A percentile compares a stretch with the other conserved stretches of the same genome.
phyloP scores from a whole-genome alignment of 129 eudicot genomes.

The Mikania micrantha region DNA sequence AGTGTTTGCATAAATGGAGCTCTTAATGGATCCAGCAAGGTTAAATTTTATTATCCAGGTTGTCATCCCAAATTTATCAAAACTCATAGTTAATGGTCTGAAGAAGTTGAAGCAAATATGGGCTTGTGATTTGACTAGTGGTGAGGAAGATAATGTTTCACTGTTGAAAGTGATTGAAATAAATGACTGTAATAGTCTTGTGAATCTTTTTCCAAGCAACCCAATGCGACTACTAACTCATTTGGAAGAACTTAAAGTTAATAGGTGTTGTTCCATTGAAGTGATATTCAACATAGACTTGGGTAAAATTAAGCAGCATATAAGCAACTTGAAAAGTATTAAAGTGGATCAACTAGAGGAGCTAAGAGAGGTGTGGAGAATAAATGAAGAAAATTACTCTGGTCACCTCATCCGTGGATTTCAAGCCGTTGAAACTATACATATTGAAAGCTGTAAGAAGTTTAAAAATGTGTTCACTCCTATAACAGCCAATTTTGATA shows the following conservation, averaged over 20 bases:
- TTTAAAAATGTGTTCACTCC: background rate
- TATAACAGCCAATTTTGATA: background rate
- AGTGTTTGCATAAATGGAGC: too few relatives aligned
- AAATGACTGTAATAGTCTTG: background rate
- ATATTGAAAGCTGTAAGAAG: background rate
- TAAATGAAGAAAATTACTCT: background rate
- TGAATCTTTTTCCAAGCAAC: background rate
- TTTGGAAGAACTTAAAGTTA: background rate
- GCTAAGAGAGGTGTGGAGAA: slow-evolving; percentile 6
- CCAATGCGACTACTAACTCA: background rate
- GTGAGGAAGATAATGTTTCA: background rate
- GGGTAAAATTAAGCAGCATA: background rate
- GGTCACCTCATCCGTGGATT: background rate
- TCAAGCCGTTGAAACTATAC: background rate
- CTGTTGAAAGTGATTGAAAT: background rate
- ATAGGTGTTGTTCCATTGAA: background rate
- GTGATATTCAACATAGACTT: background rate
- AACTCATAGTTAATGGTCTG: background rate
- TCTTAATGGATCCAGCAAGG: too few relatives aligned
- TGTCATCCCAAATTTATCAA: background rate
- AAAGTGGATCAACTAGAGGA: background rate
- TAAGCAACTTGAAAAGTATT: background rate
- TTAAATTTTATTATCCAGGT: background rate
- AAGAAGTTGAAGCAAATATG: slow-evolving; percentile 12
- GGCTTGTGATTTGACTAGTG: background rate